Base-by-base conservation (phyloP, 345 rosid species). In the Lepidium didymum region DNA sequence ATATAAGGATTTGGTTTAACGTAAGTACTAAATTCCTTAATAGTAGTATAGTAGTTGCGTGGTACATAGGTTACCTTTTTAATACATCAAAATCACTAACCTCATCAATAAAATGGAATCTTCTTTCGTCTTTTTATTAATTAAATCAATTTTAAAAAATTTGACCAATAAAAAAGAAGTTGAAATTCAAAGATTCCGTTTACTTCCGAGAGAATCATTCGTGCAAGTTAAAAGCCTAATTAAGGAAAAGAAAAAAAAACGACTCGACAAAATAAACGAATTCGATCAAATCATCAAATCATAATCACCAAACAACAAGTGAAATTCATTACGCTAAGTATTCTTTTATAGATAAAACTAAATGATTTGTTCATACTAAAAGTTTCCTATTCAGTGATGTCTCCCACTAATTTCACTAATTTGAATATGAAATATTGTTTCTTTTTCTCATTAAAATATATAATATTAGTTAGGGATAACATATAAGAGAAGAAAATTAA, bases 281-380 rank as follows among this genome's bases (percentile, higher is more conserved):
- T 19, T 62, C 16, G 29, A 70, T 34, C 45, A 51, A 70, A 50
- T 59, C 58, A 41, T 51, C 38, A 21, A 53, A 71, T 71, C 75
- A 62, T 54, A 43, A 21, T 71, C 70, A 72, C 58, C 18, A 33
- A 27, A 2, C 25, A 36, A 37, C 49, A 72, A 72, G 76, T 72
- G 35, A 72, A 72, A 50, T 72, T 64, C 70, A 36, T 72, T 64
- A 72, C 70, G 76, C 31, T 46, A 64, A 56, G 76, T 64, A 44
- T 64, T 34, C 64, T 46, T 64, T 44, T 52, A 47, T 35, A 43
- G 69, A 70, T 62, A 70, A 55, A 62, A 34, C 62, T 13, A 53
- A 34, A 52, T 53, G 8, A 35, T 62, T 70, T 70, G 69, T 57
- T 46, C 36, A 16, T 70, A 62, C 64, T 46, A 45, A 16, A 62